Conservation (phyloP, 345 rosid species). For the Aquilaria yunnanensis region DNA sequence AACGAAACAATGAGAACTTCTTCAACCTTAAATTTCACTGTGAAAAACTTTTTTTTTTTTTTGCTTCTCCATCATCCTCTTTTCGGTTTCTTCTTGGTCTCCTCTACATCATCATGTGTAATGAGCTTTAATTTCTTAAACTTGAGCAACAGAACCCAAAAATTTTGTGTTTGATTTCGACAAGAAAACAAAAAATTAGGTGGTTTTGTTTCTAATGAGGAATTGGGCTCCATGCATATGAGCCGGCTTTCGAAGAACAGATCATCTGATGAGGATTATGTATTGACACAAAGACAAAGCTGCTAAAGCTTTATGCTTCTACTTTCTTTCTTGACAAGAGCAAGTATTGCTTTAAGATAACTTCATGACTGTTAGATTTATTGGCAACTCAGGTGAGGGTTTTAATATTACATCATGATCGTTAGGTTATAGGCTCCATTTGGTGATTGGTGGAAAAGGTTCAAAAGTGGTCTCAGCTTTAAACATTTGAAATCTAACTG, state of each 20-base stretch:
- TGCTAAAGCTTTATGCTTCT: no score
- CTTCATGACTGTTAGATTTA: no score
- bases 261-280: constrained; percentile 64
- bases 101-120: constrained; percentile 16
- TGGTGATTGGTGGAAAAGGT: no score
- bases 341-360: no score
- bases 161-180: constrained; percentile 79
- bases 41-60: constrained; percentile 30
- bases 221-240: constrained; percentile 44
- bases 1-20: constrained; percentile 70
- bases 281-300: not conserved
- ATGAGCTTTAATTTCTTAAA: constrained; percentile 49
- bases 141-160: constrained; percentile 61
- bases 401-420: no score
- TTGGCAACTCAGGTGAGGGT: no score
- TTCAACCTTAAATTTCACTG: constrained; percentile 69
- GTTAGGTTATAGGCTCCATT: no score
- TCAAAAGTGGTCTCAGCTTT: no score
- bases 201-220: constrained; percentile 30
- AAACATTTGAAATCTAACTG: no score
- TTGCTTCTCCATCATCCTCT: constrained; percentile 16
- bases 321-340: no score
- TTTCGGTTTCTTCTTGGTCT: constrained; percentile 8
- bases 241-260: constrained; percentile 68
- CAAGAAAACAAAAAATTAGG: constrained; percentile 53